Conservation (phyloP, 164 flowering plant genomes). For the Magnolia changhungtana region DNA sequence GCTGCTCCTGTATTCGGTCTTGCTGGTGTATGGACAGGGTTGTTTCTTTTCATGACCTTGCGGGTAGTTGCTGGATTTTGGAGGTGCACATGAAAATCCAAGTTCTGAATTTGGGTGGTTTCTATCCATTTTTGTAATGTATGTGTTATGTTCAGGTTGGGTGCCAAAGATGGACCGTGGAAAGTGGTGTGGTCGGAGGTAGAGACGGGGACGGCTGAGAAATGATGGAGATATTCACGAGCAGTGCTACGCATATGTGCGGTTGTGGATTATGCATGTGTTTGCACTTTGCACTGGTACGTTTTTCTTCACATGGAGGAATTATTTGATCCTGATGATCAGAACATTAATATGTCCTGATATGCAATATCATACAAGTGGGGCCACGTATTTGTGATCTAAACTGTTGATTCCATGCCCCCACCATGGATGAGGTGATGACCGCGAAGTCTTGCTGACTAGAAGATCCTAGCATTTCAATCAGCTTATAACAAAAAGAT, state of each 20-base stretch:
- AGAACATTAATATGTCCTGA: no score
- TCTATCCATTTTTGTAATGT: background rate
- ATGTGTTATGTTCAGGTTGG: conserved; percentile 41
- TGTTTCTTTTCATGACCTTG: conserved; percentile 88
- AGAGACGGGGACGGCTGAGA: conserved; percentile 22
- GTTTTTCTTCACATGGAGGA: background rate
- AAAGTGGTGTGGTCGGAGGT: conserved; percentile 41
- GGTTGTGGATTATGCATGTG: background rate
- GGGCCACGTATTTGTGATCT: no score
- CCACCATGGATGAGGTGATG: background rate
- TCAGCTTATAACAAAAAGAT: no score
- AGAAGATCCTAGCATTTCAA: background rate
- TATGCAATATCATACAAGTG: no score
- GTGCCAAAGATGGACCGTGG: conserved; percentile 80
- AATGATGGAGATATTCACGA: conserved; percentile 20
- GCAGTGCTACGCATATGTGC: background rate
- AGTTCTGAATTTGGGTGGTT: background rate
- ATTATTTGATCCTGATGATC: background rate
- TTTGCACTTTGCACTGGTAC: background rate
- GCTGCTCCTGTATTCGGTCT: conserved; percentile 75
- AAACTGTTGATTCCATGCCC: background rate
- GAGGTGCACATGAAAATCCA: conserved; percentile 46
- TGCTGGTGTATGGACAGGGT: conserved; percentile 87
- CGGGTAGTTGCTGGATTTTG: conserved; percentile 75
- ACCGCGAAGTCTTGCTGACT: background rate